Evolutionary conservation across 257 asterid species (phyloP).

Genomic region (Solanum gracilifrons): DNA sequence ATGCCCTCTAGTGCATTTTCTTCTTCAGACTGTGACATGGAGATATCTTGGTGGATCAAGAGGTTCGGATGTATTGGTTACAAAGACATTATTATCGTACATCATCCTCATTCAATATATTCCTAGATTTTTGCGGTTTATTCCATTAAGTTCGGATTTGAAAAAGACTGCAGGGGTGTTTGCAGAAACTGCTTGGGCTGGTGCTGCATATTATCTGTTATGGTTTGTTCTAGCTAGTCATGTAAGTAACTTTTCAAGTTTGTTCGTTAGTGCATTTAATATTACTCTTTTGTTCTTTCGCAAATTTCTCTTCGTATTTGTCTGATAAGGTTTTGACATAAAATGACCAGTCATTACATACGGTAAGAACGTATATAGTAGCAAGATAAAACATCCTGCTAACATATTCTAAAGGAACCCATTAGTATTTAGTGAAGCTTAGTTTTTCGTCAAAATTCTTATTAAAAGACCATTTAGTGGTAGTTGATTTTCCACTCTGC

Average conservation of each 20-base stretch:
- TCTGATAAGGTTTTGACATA: neutral
- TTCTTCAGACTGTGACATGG: conserved; percentile 73
- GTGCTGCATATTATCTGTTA: conserved; percentile 84
- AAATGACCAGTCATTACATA: neutral
- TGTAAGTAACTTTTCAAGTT: conserved; percentile 34
- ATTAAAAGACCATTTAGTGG: neutral
- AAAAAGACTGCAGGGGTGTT: conserved; percentile 90
- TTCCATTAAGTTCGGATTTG: conserved; percentile 80
- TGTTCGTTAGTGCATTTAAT: neutral
- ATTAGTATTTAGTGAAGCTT: neutral
- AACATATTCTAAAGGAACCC: neutral
- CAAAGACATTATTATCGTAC: conserved; percentile 58
- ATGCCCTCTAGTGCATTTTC: neutral
- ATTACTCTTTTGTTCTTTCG: neutral
- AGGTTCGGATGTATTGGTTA: conserved; percentile 66
- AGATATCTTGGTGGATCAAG: conserved; percentile 54
- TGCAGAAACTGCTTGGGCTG: conserved; percentile 99
- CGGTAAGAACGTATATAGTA: neutral
- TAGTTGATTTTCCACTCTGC: neutral
- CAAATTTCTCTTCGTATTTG: neutral
- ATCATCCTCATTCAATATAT: conserved; percentile 72
- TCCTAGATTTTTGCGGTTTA: conserved; percentile 63
- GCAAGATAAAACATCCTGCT: neutral
- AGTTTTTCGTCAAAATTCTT: neutral
- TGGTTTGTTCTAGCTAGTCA: conserved; percentile 97